Evolutionary conservation across 768 basidiomycete species (phyloP).

Genomic region (Suillus cothurnatus): DNA sequence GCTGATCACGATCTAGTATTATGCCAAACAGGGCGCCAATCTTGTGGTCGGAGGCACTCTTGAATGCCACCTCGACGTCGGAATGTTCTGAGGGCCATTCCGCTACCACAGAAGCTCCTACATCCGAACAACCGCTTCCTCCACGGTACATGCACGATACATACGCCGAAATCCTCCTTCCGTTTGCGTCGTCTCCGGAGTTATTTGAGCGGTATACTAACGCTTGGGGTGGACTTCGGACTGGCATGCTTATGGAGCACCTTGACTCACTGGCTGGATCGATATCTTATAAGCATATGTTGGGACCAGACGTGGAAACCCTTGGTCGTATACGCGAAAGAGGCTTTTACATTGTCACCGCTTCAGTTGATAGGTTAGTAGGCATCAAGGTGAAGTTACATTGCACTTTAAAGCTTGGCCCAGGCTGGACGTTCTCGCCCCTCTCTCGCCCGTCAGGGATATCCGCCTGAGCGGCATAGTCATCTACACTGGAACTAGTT

Average conservation of each 20-base stretch:
- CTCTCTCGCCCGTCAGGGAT: conserved; percentile 62
- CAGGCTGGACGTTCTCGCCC: conserved; percentile 69
- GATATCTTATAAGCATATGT: conserved; percentile 82
- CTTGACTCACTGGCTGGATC: conserved; percentile 85
- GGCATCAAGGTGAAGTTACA: background rate
- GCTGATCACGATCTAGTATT: conserved; percentile 38
- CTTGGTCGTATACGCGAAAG: conserved; percentile 58
- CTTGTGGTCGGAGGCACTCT: conserved; percentile 61
- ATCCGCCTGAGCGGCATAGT: conserved; percentile 80
- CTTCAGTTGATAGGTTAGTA: conserved; percentile 71
- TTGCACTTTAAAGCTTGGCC: background rate
- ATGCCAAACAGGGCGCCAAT: conserved; percentile 55
- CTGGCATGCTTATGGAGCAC: conserved; percentile 76
- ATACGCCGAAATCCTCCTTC: conserved; percentile 65
- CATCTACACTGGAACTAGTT: conserved; percentile 73
- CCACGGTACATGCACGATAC: conserved; percentile 71
- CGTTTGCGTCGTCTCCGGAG: conserved; percentile 59
- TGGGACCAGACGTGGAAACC: conserved; percentile 61
- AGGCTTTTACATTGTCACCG: conserved; percentile 84
- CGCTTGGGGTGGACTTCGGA: conserved; percentile 69
- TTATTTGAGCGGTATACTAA: conserved; percentile 72
- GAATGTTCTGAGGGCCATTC: conserved; percentile 19
- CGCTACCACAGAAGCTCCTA: conserved; percentile 13
- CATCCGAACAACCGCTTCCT: conserved; percentile 26
- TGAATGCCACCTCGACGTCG: conserved; percentile 36